A percentile compares a stretch with the other conserved stretches of the same genome.
Conservation (phyloP, 192 early-diverging fungal species). For the Coemansia sp. region DNA sequence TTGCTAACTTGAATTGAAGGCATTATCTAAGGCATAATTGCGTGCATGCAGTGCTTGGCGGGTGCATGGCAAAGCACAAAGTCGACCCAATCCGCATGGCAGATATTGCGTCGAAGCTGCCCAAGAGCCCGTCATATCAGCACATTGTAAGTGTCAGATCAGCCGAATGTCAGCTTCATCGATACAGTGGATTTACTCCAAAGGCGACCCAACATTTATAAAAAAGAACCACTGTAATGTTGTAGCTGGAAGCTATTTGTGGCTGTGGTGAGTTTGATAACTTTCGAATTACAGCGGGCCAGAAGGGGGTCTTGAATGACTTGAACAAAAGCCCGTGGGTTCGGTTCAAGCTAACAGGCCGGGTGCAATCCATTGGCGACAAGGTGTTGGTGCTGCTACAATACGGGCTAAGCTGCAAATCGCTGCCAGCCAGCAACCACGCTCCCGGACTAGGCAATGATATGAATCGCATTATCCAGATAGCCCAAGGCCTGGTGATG, state of each 20-base stretch:
- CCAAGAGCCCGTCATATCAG: slow-evolving; percentile 15
- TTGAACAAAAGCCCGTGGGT: slow-evolving; percentile 30
- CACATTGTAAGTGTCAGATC: slow-evolving; percentile 30
- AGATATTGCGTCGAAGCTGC: slow-evolving; percentile 5
- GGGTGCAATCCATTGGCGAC: slow-evolving; percentile 20
- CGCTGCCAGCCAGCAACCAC: slow-evolving; percentile 24
- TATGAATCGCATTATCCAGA: slow-evolving; percentile 20
- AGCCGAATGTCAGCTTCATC: neutral
- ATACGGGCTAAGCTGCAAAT: slow-evolving; percentile 29
- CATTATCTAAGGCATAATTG: neutral
- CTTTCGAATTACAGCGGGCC: slow-evolving; percentile 29
- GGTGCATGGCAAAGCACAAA: slow-evolving; percentile 30
- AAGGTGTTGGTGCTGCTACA: slow-evolving; percentile 41
- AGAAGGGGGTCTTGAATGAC: slow-evolving; percentile 42
- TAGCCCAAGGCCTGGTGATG: slow-evolving; percentile 24
- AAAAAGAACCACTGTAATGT: too few species aligned
- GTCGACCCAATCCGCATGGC: slow-evolving; percentile 38
- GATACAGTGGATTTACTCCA: too few species aligned
- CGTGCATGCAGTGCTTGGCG: slow-evolving; percentile 22
- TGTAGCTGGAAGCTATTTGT: slow-evolving; percentile 34
- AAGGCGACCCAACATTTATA: too few species aligned
- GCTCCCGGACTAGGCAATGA: slow-evolving; percentile 28
- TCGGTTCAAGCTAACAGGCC: slow-evolving; percentile 1
- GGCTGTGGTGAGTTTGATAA: slow-evolving; percentile 22
- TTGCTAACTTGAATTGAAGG: neutral